Evolutionary conservation across 2,329 filamentous ascomycete species (phyloP), one percentile per base, ranked within the genome.

Genomic region (Ophidiomyces ophidiicola): DNA sequence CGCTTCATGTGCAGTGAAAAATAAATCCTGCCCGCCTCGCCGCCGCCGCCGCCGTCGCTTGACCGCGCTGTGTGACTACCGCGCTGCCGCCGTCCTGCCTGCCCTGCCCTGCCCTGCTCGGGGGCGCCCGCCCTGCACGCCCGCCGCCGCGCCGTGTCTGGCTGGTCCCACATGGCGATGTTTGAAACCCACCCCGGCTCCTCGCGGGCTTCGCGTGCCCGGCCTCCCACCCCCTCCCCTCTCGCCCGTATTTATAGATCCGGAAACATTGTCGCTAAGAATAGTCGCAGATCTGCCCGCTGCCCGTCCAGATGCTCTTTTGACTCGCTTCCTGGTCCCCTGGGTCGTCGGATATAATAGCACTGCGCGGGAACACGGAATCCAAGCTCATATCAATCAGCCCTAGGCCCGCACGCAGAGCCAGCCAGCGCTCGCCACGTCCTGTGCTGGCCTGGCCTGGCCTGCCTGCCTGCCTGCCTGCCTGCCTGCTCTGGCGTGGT

Each of bases 111-210:
- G n/a, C n/a, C n/a, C n/a, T n/a, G n/a, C n/a, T n/a, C n/a, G n/a
- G n/a, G n/a, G 25, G 14, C 14, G 25, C 25, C 7, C 14, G 25
- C 11, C 25, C 7, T 28, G 25, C 11, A 4, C 7, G 14, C 25
- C 14, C 14, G 29, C n/a, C 4, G 10, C 8, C n/a, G 3, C 8
- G 29, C n/a, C 14, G 8, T 31, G n/a, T 14, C 19, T 18, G 10
- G 15, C 18, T 29, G 14, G 15, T 29, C 28, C 36, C 28, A 32
- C 28, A 32, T 12, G 6, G 18, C 17, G 30, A 32, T 39, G 36
- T 39, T 39, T 39, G 36, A 39, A 39, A 39, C 36, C 20, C 28
- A 39, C 36, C 36, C 36, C 26, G 25, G 36, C n/a, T n/a, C n/a
- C n/a, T n/a, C n/a, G n/a, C n/a, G n/a, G n/a, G n/a, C n/a, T n/a